A percentile compares a stretch with the other conserved stretches of the same genome.
Conservation (phyloP, 2,329 filamentous ascomycete genomes). For the Colletotrichum spaethianum region DNA sequence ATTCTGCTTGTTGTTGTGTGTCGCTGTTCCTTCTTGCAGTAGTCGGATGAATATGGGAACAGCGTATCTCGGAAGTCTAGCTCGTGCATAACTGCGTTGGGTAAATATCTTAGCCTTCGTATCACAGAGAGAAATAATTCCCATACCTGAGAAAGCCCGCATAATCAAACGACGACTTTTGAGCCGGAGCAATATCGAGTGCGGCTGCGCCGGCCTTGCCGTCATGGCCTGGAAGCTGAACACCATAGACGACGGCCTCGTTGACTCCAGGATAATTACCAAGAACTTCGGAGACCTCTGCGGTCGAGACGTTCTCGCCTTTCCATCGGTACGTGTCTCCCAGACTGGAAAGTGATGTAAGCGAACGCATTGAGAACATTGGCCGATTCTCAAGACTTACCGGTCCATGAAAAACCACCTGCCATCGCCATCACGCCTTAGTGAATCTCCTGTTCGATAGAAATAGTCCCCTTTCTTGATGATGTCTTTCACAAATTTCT, state of each 20-base stretch:
- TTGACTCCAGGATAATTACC: constrained; percentile 70
- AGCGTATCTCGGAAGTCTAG: constrained; percentile 78
- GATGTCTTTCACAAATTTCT: constrained; percentile 76
- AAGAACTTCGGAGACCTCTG: constrained; percentile 76
- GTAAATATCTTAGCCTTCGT: neutral
- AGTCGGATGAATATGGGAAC: constrained; percentile 82
- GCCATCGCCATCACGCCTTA: constrained; percentile 73
- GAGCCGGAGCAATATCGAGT: constrained; percentile 67
- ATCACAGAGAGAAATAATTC: neutral
- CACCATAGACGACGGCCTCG: constrained; percentile 81
- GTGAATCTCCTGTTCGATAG: constrained; percentile 78
- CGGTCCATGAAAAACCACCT: constrained; percentile 78
- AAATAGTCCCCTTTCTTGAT: constrained; percentile 78
- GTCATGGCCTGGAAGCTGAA: constrained; percentile 75
- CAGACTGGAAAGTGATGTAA: constrained; percentile 56
- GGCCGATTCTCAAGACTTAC: constrained; percentile 29
- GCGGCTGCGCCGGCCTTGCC: constrained; percentile 77
- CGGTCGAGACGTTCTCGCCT: constrained; percentile 76
- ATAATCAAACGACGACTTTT: constrained; percentile 69
- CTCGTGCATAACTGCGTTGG: constrained; percentile 62
- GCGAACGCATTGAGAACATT: neutral
- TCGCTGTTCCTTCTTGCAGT: constrained; percentile 67
- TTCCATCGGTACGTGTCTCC: constrained; percentile 86
- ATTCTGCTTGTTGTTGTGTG: constrained; percentile 86
- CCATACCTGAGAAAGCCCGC: constrained; percentile 67